These are phyloP conservation scores for Cyclospora cayetanensis DNA, from an alignment of 169 alveolate species.

Conservation along the genomic window DNA sequence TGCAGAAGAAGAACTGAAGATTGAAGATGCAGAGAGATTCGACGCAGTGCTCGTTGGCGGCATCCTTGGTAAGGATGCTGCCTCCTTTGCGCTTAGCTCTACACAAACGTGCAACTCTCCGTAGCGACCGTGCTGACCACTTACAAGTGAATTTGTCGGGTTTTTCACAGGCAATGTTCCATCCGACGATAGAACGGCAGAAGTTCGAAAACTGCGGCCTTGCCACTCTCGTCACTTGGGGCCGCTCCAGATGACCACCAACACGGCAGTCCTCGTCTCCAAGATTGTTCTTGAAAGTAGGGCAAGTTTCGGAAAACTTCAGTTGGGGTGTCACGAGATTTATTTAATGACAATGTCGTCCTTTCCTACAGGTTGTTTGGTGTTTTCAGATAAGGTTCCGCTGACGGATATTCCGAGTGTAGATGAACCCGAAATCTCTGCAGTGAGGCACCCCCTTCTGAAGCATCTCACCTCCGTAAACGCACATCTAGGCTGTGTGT, in stretches of 20 bases:
- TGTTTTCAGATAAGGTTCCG: slow-evolving; percentile 43
- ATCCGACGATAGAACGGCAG: slow-evolving; percentile 77
- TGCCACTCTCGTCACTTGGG: slow-evolving; percentile 73
- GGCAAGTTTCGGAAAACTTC: slow-evolving; percentile 10
- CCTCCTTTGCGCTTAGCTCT: background rate
- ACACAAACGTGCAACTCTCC: slow-evolving; percentile 40
- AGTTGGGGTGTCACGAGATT: no score
- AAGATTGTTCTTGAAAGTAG: slow-evolving; percentile 71
- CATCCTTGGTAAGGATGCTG: slow-evolving; percentile 2
- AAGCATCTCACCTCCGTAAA: background rate
- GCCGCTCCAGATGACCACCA: slow-evolving; percentile 76
- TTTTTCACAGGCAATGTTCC: slow-evolving; percentile 74
- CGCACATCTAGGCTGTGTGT: no score
- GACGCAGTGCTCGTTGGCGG: slow-evolving; percentile 58
- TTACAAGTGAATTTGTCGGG: no score
- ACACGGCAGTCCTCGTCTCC: slow-evolving; percentile 76
- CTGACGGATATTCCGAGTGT: slow-evolving; percentile 32
- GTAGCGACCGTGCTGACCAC: no score
- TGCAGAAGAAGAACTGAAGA: slow-evolving; percentile 55
- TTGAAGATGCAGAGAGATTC: slow-evolving; percentile 58
- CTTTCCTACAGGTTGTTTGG: no score
- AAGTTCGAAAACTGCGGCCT: slow-evolving; percentile 70
- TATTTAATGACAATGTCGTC: no score
- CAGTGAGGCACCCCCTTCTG: background rate
- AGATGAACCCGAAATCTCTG: slow-evolving; percentile 51